Base-by-base conservation (phyloP, 1,139 yeast species). In the Sugiyamaella neomexicana region DNA sequence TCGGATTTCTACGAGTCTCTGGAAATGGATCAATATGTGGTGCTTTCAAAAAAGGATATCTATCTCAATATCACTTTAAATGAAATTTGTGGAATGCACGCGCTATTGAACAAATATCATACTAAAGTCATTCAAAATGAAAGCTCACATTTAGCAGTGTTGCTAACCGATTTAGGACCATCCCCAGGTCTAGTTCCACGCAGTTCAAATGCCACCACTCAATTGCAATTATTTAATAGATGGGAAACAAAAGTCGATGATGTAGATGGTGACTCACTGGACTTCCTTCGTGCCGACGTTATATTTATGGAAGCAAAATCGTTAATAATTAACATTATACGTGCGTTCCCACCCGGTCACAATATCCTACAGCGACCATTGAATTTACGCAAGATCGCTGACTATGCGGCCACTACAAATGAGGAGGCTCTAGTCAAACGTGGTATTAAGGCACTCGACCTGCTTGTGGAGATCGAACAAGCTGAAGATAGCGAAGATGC, bases 1-100 rank as follows among this genome's bases (percentile, higher is more conserved):
- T 74, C 75, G 1, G 77, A 74, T 55, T 73, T 74, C 54, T 71
- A 72, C 58, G 77, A 74, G 56, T 66, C 73, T 4, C 65, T 73
- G 16, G 76, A 73, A 56, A 68, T 73, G 67, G 77, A 73, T 57
- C 76, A 73, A 60, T 74, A 72, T 57, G 70, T 72, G 23, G 75
- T 76, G 0, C 60, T 73, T 45, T 70, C 75, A 29, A 68, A 71
- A 55, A 68, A 68, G 53, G 75, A 72, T 44, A 62, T 73, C 13
- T 54, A 56, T 17, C 62, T 74, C 38, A 69, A 69, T 46, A 71
- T 74, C 47, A 66, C 75, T 1, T 59, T 72, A 49, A 71, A 72
- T 52, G 77, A 73, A 55, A 64, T 72, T 27, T 70, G 67, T 52
- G 69, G 72, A 27, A 73, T 72, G 70, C 76, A 74, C 58, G 61